phyloP scores from a whole-genome alignment of 495 filamentous ascomycete genomes.

The Astrothelium subdiscretum region DNA sequence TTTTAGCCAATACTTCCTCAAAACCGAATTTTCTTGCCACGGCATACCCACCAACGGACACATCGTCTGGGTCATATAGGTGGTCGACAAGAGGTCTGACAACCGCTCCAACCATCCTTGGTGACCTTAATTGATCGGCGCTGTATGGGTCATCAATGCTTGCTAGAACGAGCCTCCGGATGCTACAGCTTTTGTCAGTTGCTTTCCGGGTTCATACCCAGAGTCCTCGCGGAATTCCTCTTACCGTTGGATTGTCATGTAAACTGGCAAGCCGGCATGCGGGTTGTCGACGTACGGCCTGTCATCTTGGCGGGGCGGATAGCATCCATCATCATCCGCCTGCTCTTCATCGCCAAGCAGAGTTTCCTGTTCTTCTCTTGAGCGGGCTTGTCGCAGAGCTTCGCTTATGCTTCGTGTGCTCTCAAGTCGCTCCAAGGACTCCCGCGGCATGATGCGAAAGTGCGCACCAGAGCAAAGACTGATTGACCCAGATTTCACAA shows the following conservation, averaged over 20 bases:
- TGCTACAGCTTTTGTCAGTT: slow-evolving; percentile 1
- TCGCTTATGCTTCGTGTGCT: slow-evolving; percentile 24
- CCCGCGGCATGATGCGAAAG: neutral
- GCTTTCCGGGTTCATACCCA: neutral
- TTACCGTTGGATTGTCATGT: slow-evolving; percentile 24
- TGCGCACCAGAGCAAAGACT: neutral
- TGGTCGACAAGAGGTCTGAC: slow-evolving; percentile 59
- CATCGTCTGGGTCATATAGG: slow-evolving; percentile 55
- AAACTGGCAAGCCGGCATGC: slow-evolving; percentile 23
- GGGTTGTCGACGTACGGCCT: slow-evolving; percentile 22
- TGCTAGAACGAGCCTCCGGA: slow-evolving; percentile 27
- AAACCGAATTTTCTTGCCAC: neutral
- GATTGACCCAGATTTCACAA: neutral
- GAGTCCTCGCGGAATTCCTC: neutral
- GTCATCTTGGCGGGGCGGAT: slow-evolving; percentile 13
- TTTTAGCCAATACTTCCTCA: neutral
- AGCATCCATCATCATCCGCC: slow-evolving; percentile 28
- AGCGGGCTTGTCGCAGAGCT: slow-evolving; percentile 21
- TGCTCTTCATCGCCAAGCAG: slow-evolving; percentile 24
- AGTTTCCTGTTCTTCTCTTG: slow-evolving; percentile 29
- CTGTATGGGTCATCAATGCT: slow-evolving; percentile 50
- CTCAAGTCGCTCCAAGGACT: slow-evolving; percentile 3
- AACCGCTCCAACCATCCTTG: slow-evolving; percentile 58
- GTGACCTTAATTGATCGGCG: slow-evolving; percentile 53
- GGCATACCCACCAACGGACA: slow-evolving; percentile 43